phyloP scores from a whole-genome alignment of 139 green algal genomes.

The Raphidocelis subcapitata region DNA sequence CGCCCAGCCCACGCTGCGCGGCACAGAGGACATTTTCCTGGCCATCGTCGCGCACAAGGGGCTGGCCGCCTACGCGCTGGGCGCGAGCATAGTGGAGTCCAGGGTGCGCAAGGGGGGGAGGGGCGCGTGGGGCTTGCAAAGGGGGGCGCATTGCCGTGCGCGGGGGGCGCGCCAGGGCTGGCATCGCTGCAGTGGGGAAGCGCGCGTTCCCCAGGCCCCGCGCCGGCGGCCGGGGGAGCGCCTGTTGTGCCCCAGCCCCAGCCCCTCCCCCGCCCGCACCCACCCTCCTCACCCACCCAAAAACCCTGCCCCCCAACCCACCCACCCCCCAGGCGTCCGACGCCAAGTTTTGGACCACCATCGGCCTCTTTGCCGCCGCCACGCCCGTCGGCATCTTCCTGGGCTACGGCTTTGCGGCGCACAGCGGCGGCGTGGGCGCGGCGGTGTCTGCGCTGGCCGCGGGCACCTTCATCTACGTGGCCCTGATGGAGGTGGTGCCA shows the following conservation, averaged over 20 bases:
- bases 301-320: too few relatives aligned
- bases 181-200: too few relatives aligned
- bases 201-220: too few relatives aligned
- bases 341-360: conserved; percentile 67
- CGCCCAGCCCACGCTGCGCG: conserved; percentile 60
- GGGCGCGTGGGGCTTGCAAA: too few relatives aligned
- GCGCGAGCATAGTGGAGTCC: conserved; percentile 69
- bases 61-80: conserved; percentile 80
- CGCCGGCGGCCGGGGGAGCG: too few relatives aligned
- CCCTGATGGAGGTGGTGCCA: conserved; percentile 82
- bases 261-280: too few relatives aligned
- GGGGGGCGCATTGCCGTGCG: too few relatives aligned
- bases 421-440: conserved; percentile 49
- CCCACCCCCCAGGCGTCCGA: conserved; percentile 19
- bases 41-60: conserved; percentile 79
- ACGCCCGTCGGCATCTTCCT: conserved; percentile 71
- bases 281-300: too few relatives aligned
- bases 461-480: conserved; percentile 85
- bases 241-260: too few relatives aligned
- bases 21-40: conserved; percentile 73
- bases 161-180: too few relatives aligned
- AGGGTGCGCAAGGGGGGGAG: conserved; percentile 1
- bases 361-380: conserved; percentile 64
- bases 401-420: conserved; percentile 52
- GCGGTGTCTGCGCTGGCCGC: conserved; percentile 67